Base-by-base conservation (phyloP, 495 filamentous ascomycete species). In the Aspergillus incahuasiensis region DNA sequence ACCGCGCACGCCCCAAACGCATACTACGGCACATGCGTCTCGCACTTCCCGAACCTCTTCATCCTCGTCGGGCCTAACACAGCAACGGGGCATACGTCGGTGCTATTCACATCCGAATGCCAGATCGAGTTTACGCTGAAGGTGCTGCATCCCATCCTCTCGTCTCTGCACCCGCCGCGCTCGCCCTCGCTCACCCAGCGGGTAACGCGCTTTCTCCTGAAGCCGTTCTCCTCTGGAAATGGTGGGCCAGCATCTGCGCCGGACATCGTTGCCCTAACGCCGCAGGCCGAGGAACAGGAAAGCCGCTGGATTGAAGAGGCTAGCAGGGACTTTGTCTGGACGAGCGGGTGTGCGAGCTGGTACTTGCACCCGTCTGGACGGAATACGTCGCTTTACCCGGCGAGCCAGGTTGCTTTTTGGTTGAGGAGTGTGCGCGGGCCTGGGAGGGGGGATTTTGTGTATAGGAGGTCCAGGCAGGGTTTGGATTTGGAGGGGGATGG, bases 41-140 rank as follows among this genome's bases (percentile, higher is more conserved):
- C 78, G 47, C 70, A 67, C 3, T 84, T 83, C 59, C 79, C 81
- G 5, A 83, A 83, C 49, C 75, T 81, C 57, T 84, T 84, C 67
- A 71, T 80, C 19, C 67, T 83, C 11, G 74, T 79, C 59, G 81
- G 81, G 0, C 81, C 80, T 0, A 84, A 83, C 48, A 80, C 78
- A 1, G 73, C 68, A 1, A 82, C 77, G 12, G 81, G 80, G 0
- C 80, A 84, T 60, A 68, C 69, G 0, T 79, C 70, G 1, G 75
- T 81, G 4, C 68, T 81, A 24, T 68, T 78, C 49, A 69, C 73
- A 0, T 69, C 64, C 22, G 81, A 83, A 61, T 78, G 77, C 54
- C 73, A 76, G 66, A 68, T 82, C 24, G 66, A 74, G 40, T 74
- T 79, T 60, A 68, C 64, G 16, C 59, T 82, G 20, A 55, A 41